Percentiles rank a stretch among this genome's conserved stretches.
Evolutionary conservation across 495 filamentous ascomycete species (phyloP).

Genomic region (Acidomyces sp.): DNA sequence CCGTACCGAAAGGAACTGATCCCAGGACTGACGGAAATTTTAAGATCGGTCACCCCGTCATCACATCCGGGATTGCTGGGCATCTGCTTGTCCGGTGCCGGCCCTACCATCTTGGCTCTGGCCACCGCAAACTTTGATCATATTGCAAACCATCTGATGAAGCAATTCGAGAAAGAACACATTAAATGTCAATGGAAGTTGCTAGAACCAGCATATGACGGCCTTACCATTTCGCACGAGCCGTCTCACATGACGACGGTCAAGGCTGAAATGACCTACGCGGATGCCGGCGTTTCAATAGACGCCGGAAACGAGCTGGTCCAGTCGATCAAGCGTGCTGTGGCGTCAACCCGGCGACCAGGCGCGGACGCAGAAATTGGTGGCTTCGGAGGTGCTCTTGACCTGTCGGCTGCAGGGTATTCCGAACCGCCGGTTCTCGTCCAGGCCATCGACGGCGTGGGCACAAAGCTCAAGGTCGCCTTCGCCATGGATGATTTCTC

Average conservation of each 20-base stretch:
- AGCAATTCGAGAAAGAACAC: conserved; percentile 43
- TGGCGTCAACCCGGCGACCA: conserved; percentile 62
- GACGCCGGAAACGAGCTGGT: conserved; percentile 85
- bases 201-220: conserved; percentile 73
- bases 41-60: conserved; percentile 69
- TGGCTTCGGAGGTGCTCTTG: conserved; percentile 85
- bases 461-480: conserved; percentile 92
- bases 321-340: conserved; percentile 70
- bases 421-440: conserved; percentile 62
- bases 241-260: not conserved
- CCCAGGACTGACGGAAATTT: conserved; percentile 79
- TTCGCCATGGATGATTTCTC: conserved; percentile 77
- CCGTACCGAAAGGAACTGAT: conserved; percentile 82
- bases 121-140: conserved; percentile 75
- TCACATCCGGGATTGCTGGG: conserved; percentile 79
- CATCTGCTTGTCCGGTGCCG: conserved; percentile 85
- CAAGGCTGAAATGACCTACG: conserved; percentile 63
- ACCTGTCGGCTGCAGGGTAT: conserved; percentile 66
- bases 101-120: conserved; percentile 84
- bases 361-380: conserved; percentile 86
- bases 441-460: conserved; percentile 87
- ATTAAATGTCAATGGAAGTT: conserved; percentile 79
- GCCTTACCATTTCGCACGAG: conserved; percentile 47
- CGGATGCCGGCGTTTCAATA: conserved; percentile 83
- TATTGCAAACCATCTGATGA: conserved; percentile 50